Percentiles rank a stretch among this genome's conserved stretches.
These are phyloP conservation scores for Ogataea pignaliae DNA, from an alignment of 805 yeast genomes.

Conservation along the genomic window DNA sequence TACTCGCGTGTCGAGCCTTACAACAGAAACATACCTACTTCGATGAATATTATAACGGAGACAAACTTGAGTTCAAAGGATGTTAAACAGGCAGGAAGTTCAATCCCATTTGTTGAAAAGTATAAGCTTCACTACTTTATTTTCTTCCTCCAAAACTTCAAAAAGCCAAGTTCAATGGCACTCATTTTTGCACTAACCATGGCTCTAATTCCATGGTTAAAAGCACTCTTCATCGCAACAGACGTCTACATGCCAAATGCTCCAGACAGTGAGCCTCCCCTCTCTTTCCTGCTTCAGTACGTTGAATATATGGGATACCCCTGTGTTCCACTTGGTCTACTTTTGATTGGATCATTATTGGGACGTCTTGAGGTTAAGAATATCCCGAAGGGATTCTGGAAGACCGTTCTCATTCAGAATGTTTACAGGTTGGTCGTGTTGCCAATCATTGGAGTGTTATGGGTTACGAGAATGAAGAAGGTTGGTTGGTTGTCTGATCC, in stretches of 20 bases:
- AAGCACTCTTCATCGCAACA: constrained; percentile 39
- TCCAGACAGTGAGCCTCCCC: constrained; percentile 51
- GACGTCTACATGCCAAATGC: constrained; percentile 30
- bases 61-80: constrained; percentile 27
- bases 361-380: constrained; percentile 43
- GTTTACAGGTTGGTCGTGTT: constrained; percentile 38
- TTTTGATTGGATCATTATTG: constrained; percentile 50
- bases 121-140: constrained; percentile 27
- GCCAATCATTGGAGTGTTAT: constrained; percentile 51
- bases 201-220: constrained; percentile 53
- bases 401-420: constrained; percentile 43
- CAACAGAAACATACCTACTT: constrained; percentile 26
- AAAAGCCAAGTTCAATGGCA: constrained; percentile 45
- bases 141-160: constrained; percentile 39
- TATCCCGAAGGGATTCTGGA: constrained; percentile 54
- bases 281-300: constrained; percentile 48
- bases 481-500: constrained; percentile 46
- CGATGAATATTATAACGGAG: constrained; percentile 30
- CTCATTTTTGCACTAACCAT: constrained; percentile 41
- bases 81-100: constrained; percentile 20
- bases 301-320: constrained; percentile 47
- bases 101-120: constrained; percentile 23
- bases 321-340: constrained; percentile 51
- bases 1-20: constrained; percentile 32
- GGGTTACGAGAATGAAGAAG: constrained; percentile 40